Conservation (phyloP, 2,329 filamentous ascomycete genomes). For the Leptographium radiaticola region DNA sequence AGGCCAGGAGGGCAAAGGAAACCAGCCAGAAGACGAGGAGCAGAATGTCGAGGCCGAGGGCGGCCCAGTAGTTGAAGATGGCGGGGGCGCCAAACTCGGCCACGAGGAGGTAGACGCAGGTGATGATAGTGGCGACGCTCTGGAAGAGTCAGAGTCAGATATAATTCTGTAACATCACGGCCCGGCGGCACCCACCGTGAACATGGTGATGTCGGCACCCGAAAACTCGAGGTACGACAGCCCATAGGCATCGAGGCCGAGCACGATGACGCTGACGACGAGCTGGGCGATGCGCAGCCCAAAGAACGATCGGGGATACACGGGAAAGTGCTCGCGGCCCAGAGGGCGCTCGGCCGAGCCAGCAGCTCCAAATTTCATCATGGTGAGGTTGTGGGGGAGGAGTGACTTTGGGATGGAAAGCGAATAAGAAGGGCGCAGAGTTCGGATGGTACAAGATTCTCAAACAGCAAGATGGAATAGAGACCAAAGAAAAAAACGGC, state of each 20-base stretch:
- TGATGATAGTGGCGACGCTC: constrained; percentile 30
- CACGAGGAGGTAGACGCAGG: constrained; percentile 32
- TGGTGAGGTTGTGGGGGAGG: neutral
- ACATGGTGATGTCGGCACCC: constrained; percentile 22
- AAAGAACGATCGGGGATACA: constrained; percentile 30
- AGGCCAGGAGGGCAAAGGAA: constrained; percentile 27
- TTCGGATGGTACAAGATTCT: too few species aligned
- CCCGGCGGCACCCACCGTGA: constrained; percentile 18
- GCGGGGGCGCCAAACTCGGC: constrained; percentile 26
- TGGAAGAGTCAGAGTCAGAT: constrained; percentile 10
- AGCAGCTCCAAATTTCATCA: neutral
- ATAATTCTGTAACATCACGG: neutral
- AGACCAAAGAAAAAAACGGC: too few species aligned
- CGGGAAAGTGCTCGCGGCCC: constrained; percentile 32
- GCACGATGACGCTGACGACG: constrained; percentile 28
- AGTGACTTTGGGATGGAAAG: too few species aligned
- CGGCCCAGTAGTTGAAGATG: constrained; percentile 40
- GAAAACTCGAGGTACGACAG: constrained; percentile 20
- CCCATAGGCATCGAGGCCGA: constrained; percentile 35
- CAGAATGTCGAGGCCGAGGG: constrained; percentile 36
- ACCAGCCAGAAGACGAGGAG: constrained; percentile 39
- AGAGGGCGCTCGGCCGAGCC: constrained; percentile 17
- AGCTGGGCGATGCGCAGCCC: constrained; percentile 31
- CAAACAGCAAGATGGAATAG: too few species aligned
- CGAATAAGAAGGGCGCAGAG: too few species aligned